Evolutionary conservation across 495 filamentous ascomycete genomes (phyloP).

Genomic region (Aspergillus egyptiacus): DNA sequence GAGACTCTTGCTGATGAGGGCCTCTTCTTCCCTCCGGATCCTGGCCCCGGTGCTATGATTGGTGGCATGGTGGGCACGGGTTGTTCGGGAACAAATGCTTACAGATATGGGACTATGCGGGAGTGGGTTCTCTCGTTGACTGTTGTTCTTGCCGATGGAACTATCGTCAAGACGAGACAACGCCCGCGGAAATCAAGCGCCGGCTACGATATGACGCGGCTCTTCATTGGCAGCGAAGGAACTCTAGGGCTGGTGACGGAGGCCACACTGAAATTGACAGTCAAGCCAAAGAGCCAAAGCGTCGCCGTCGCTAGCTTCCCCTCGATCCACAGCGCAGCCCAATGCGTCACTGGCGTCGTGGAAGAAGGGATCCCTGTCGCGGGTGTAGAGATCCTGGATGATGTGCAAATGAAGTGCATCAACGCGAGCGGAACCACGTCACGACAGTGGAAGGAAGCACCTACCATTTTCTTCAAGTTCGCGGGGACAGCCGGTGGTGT

Average conservation of each 20-base stretch:
- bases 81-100: slow-evolving; percentile 62
- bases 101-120: slow-evolving; percentile 63
- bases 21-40: slow-evolving; percentile 63
- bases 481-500: slow-evolving; percentile 51
- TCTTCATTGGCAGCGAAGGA: slow-evolving; percentile 61
- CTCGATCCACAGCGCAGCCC: slow-evolving; percentile 50
- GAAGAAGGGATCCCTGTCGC: slow-evolving; percentile 58
- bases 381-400: slow-evolving; percentile 59
- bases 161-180: slow-evolving; percentile 59
- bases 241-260: slow-evolving; percentile 62
- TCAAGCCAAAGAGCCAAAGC: slow-evolving; percentile 54
- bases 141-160: slow-evolving; percentile 60
- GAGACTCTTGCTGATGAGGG: slow-evolving; percentile 49
- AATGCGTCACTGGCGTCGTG: slow-evolving; percentile 55
- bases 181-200: slow-evolving; percentile 61
- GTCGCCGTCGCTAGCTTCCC: slow-evolving; percentile 59
- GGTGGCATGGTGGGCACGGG: slow-evolving; percentile 65
- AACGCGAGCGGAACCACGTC: slow-evolving; percentile 51
- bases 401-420: slow-evolving; percentile 62
- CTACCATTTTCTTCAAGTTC: slow-evolving; percentile 64
- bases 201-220: slow-evolving; percentile 58
- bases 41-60: slow-evolving; percentile 62
- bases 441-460: slow-evolving; percentile 53
- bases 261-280: slow-evolving; percentile 56
- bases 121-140: slow-evolving; percentile 63